Conservation (phyloP, 495 filamentous ascomycete genomes). For the Ramalina peruviana region DNA sequence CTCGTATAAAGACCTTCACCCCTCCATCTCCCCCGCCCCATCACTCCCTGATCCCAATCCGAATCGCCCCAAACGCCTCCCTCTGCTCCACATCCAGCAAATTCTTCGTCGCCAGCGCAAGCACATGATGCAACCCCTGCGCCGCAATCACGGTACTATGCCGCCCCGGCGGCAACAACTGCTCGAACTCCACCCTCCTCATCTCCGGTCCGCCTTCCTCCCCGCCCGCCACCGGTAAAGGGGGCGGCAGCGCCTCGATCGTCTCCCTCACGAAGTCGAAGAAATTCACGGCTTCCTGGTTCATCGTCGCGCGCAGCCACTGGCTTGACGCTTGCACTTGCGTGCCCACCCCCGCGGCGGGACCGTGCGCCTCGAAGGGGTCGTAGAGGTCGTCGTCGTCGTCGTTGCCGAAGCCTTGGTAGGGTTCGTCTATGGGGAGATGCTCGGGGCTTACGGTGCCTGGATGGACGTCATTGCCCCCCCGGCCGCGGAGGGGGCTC, state of each 20-base stretch:
- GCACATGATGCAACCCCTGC: constrained; percentile 59
- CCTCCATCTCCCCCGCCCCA: not conserved
- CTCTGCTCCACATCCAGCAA: constrained; percentile 42
- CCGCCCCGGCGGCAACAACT: constrained; percentile 39
- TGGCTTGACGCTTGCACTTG: constrained; percentile 29
- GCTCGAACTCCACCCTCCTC: constrained; percentile 40
- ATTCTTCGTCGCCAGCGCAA: constrained; percentile 54
- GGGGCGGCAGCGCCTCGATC: constrained; percentile 19
- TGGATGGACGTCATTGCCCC: constrained; percentile 20
- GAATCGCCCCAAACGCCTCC: constrained; percentile 22
- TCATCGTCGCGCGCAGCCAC: constrained; percentile 35
- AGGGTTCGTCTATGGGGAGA: constrained; percentile 24
- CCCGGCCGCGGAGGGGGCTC: constrained; percentile 46
- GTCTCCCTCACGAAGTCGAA: constrained; percentile 39
- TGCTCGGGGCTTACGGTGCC: constrained; percentile 21
- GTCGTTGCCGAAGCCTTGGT: constrained; percentile 27
- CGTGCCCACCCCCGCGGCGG: constrained; percentile 30
- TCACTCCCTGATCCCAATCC: constrained; percentile 5
- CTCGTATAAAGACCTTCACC: not conserved
- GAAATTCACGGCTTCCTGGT: constrained; percentile 45
- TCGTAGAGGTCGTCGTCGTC: constrained; percentile 25
- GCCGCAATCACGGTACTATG: constrained; percentile 48
- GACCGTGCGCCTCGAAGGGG: constrained; percentile 31
- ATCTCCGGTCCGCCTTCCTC: constrained; percentile 23
- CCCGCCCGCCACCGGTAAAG: not conserved